phyloP scores from a whole-genome alignment of 345 rosid genomes.

The Arabidopsis thaliana region DNA sequence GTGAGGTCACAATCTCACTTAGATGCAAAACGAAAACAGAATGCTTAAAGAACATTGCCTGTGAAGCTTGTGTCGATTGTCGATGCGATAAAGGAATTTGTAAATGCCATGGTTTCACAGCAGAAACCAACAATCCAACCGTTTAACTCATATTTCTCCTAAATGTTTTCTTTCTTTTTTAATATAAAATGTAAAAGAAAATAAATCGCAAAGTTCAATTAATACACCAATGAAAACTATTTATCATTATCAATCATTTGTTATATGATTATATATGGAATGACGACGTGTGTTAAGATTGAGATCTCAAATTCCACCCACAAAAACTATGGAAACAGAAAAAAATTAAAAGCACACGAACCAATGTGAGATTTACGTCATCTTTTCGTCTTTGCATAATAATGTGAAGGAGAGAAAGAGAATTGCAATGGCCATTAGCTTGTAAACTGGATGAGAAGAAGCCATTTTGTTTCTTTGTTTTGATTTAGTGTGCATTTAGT shows the following conservation, averaged over 20 bases:
- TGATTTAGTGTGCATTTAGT: not conserved
- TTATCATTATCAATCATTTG: not conserved
- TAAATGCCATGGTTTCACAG: not conserved
- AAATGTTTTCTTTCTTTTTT: not conserved
- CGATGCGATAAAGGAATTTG: not conserved
- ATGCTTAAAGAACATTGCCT: conserved; percentile 1
- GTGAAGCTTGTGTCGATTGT: conserved; percentile 22
- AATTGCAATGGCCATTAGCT: conserved; percentile 15
- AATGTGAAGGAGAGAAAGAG: conserved; percentile 29
- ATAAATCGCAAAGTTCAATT: not conserved
- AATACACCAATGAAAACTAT: not conserved
- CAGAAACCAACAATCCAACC: not conserved
- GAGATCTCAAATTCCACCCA: not conserved
- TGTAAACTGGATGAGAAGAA: conserved; percentile 17
- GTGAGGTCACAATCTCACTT: not conserved
- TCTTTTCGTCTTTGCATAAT: no score
- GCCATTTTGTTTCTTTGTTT: not conserved
- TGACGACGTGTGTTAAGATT: not conserved
- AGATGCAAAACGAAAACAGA: not conserved
- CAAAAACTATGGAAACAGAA: no score
- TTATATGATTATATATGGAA: not conserved
- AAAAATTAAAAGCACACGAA: no score
- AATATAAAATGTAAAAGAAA: not conserved
- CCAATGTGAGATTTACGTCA: no score
- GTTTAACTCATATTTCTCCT: not conserved